A percentile compares a stretch with the other conserved stretches of the same genome.
Evolutionary conservation across 495 filamentous ascomycete genomes (phyloP).

Genomic region (Aspergillus cristatus): DNA sequence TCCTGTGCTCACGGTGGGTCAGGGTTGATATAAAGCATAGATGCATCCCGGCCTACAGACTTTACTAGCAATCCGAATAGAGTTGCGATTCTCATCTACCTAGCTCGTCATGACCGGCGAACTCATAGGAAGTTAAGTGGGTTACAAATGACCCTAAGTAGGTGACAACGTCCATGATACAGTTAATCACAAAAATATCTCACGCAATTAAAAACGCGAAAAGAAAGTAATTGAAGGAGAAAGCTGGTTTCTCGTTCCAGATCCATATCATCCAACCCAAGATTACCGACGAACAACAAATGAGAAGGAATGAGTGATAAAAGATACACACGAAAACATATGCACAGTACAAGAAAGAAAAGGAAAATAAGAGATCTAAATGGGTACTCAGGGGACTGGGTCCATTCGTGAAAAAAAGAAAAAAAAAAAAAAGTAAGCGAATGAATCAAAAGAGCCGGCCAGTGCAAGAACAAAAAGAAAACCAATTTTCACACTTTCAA

Average conservation of each 20-base stretch:
- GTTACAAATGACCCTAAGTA: too few species aligned
- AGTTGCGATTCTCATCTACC: too few species aligned
- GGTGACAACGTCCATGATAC: background rate
- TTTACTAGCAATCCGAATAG: too few species aligned
- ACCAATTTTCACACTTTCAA: slow-evolving; percentile 16
- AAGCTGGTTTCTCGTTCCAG: background rate
- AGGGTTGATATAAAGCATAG: too few species aligned
- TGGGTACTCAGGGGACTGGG: background rate
- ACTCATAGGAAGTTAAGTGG: too few species aligned
- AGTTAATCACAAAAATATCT: too few species aligned
- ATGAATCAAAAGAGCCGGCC: too few species aligned
- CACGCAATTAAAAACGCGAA: background rate
- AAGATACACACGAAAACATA: slow-evolving; percentile 6
- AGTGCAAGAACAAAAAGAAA: slow-evolving; percentile 3
- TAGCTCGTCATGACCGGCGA: too few species aligned
- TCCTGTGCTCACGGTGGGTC: too few species aligned
- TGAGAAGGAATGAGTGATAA: slow-evolving; percentile 6
- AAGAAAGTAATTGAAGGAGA: background rate
- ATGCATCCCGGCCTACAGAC: too few species aligned
- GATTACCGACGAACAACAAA: slow-evolving; percentile 5
- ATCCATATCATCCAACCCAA: slow-evolving; percentile 9
- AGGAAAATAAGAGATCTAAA: slow-evolving; percentile 1
- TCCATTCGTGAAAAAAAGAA: slow-evolving; percentile 1
- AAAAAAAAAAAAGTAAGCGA: slow-evolving; percentile 12
- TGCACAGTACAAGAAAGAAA: slow-evolving; percentile 4